Evolutionary conservation across 108 stramenopile genomes (phyloP), one percentile per base, ranked within the genome.

Genomic region (Cyclotella kingstonii): DNA sequence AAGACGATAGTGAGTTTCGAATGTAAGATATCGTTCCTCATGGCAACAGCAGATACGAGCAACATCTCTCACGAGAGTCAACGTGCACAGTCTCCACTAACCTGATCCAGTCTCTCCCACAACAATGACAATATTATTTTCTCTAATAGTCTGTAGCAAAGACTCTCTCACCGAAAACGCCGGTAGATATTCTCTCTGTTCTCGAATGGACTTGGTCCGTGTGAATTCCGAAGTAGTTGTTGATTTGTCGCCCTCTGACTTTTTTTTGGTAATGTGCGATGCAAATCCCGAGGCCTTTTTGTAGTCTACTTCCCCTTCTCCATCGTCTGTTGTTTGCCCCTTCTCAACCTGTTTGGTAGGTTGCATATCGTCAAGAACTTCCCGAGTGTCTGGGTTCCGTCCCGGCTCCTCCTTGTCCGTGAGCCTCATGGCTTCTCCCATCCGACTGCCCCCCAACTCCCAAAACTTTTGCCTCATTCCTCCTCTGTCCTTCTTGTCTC

Each of bases 401-500:
- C 81, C 52, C 35, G 65, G 10, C 55, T 68, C 49, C 45, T 65
- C 53, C 18, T 43, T 57, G 26, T 80, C 80, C 62, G 77, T 79
- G 21, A 94, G 79, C 21, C 95, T 87, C 51, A 96, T 89, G 2
- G 90, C 96, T 23, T 95, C 60, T 52, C 96, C 98, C 95, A 97
- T 97, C 27, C 86, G 76, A 44, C 83, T 86, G 7, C 98, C 98
- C 29, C 98, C 98, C 31, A 99, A 70, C 76, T 99, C 97, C 98
- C 98, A 99, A 76, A 98, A 99, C 63, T 94, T 86, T 66, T 98
- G 89, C 31, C 96, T 78, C 96, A 97, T 97, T 34, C 89, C 80
- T 33, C 80, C 80, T 71, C 87, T 78, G 31, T 96, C 95, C 50
- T 94, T 91, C 58, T 86, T 83, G 55, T 90, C 93, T 25, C 97